A percentile compares a stretch with the other conserved stretches of the same genome.
Evolutionary conservation across 2,329 filamentous ascomycete genomes (phyloP).

Genomic region (Chaetothyriales sp.): DNA sequence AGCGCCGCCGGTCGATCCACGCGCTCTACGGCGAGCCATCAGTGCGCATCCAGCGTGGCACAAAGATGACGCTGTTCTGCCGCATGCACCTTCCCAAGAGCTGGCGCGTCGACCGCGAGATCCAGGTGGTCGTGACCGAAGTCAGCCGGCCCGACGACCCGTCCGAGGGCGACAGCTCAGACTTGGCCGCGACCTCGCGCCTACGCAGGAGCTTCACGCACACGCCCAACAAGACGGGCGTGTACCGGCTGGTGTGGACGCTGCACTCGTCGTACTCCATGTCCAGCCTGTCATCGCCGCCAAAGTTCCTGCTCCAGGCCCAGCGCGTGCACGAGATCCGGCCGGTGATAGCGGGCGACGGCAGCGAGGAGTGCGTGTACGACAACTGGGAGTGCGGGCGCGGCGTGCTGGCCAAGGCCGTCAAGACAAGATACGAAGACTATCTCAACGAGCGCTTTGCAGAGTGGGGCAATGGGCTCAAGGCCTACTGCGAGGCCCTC

Average conservation of each 20-base stretch:
- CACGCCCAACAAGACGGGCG: slow-evolving; percentile 6
- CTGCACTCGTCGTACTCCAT: slow-evolving; percentile 18
- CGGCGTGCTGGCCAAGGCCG: slow-evolving; percentile 28
- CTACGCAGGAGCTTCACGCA: slow-evolving; percentile 1
- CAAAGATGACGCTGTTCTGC: slow-evolving; percentile 32
- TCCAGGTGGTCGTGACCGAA: slow-evolving; percentile 14
- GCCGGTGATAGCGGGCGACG: slow-evolving; percentile 23
- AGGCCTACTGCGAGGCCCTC: slow-evolving; percentile 23
- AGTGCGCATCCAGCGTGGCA: slow-evolving; percentile 25
- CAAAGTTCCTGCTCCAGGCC: slow-evolving; percentile 26
- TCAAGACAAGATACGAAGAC: slow-evolving; percentile 30
- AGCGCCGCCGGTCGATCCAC: slow-evolving; percentile 11
- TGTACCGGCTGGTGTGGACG: slow-evolving; percentile 23
- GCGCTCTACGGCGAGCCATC: slow-evolving; percentile 16
- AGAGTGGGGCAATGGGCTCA: slow-evolving; percentile 30
- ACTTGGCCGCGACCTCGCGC: background rate
- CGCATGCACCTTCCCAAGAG: slow-evolving; percentile 27
- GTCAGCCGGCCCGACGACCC: slow-evolving; percentile 16
- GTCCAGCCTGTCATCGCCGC: slow-evolving; percentile 19
- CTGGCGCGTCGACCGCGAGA: slow-evolving; percentile 6
- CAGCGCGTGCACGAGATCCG: slow-evolving; percentile 37
- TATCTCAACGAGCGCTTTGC: slow-evolving; percentile 27
- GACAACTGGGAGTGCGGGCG: slow-evolving; percentile 31
- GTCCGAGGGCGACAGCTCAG: background rate
- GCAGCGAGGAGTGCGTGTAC: slow-evolving; percentile 25